Conservation (phyloP, 768 basidiomycete genomes). For the Suillus hirtellus region DNA sequence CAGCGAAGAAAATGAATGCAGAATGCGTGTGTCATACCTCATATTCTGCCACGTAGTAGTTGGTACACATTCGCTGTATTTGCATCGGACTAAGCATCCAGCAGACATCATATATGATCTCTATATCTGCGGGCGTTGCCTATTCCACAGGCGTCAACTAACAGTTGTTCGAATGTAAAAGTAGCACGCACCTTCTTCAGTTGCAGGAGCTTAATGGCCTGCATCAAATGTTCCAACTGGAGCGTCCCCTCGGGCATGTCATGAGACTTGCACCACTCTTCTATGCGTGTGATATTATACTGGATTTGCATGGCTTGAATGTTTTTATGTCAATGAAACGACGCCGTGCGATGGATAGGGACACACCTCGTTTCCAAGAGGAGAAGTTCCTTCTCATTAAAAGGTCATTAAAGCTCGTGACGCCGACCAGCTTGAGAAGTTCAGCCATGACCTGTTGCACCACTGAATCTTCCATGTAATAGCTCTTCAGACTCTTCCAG, state of each 20-base stretch:
- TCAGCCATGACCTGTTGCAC: slow-evolving; percentile 95
- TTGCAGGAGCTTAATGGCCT: slow-evolving; percentile 97
- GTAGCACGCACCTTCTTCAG: slow-evolving; percentile 79
- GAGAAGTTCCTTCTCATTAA: slow-evolving; percentile 99
- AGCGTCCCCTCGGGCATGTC: slow-evolving; percentile 99
- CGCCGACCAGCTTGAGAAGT: slow-evolving; percentile 91
- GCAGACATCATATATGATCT: slow-evolving; percentile 99
- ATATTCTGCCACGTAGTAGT: slow-evolving; percentile 99
- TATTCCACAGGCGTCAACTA: slow-evolving; percentile 32
- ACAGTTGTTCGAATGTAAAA: background rate
- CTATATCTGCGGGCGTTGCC: slow-evolving; percentile 94
- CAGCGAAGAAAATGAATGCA: slow-evolving; percentile 6
- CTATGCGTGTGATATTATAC: slow-evolving; percentile 96
- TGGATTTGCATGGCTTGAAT: slow-evolving; percentile 97
- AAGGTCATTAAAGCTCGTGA: slow-evolving; percentile 97
- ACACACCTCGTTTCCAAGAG: slow-evolving; percentile 97
- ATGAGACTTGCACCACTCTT: slow-evolving; percentile 99
- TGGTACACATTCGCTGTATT: slow-evolving; percentile 98
- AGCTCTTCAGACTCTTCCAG: slow-evolving; percentile 97
- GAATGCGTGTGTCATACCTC: slow-evolving; percentile 57
- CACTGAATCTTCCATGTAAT: slow-evolving; percentile 97
- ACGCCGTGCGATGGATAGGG: background rate
- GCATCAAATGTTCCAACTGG: slow-evolving; percentile 98
- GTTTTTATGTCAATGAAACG: slow-evolving; percentile 5
- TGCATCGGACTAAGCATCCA: slow-evolving; percentile 99